These are phyloP conservation scores for Gossypium thurberi DNA, from an alignment of 345 rosid genomes.

Conservation along the genomic window DNA sequence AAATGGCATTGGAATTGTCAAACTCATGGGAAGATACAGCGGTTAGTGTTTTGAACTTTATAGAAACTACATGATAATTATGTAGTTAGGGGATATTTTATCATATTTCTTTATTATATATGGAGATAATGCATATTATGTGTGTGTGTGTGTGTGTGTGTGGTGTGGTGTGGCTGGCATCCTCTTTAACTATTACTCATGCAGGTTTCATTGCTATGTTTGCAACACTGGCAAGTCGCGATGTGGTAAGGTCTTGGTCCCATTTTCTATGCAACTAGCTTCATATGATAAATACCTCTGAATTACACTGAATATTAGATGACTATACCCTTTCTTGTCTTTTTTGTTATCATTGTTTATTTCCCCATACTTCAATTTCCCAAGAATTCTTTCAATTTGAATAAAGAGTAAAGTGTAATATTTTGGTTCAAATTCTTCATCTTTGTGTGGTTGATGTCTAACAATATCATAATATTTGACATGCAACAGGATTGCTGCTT, in stretches of 20 bases:
- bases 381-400: background rate
- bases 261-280: background rate
- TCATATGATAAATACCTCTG: background rate
- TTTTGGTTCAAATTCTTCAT: background rate
- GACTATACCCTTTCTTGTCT: background rate
- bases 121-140: background rate
- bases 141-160: background rate
- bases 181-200: conserved; percentile 14
- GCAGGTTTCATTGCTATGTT: conserved; percentile 91
- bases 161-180: conserved; percentile 1
- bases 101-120: background rate
- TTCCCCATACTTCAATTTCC: background rate
- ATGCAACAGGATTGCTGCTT: conserved; percentile 89
- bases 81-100: background rate
- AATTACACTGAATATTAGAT: background rate
- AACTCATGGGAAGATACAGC: conserved; percentile 97
- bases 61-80: background rate
- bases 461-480: conserved; percentile 14
- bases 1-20: conserved; percentile 93
- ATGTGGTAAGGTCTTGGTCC: conserved; percentile 56
- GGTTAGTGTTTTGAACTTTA: conserved; percentile 38
- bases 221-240: conserved; percentile 94
- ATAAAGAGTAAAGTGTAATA: background rate
- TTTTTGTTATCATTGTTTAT: background rate
- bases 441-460: background rate